Conservation (phyloP, 345 rosid species). For the Linum tenue region DNA sequence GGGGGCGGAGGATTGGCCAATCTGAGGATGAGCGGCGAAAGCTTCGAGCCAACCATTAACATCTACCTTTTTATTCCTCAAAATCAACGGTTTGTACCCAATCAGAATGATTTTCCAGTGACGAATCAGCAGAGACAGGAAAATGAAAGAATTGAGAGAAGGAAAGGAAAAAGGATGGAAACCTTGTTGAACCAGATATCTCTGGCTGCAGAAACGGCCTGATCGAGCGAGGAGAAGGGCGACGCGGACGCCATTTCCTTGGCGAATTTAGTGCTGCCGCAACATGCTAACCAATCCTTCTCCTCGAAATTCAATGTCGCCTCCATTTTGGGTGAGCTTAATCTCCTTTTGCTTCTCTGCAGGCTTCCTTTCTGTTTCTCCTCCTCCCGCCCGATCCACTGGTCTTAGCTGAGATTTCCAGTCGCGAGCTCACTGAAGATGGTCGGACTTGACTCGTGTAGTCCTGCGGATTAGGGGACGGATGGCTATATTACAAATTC, state of each 20-base stretch:
- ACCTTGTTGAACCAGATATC: slow-evolving; percentile 78
- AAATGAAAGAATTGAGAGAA: not conserved
- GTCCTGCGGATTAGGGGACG: not conserved
- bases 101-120: not conserved
- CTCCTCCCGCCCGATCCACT: not conserved
- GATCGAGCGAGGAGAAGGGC: slow-evolving; percentile 45
- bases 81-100: not conserved
- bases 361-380: not conserved
- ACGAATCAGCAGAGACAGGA: not conserved
- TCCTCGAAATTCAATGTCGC: slow-evolving; percentile 28
- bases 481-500: not conserved
- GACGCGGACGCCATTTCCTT: slow-evolving; percentile 47
- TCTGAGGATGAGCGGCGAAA: slow-evolving; percentile 84
- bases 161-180: not conserved
- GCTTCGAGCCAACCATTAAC: slow-evolving; percentile 86
- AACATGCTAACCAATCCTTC: slow-evolving; percentile 61
- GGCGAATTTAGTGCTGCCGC: slow-evolving; percentile 72
- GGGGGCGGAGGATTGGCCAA: slow-evolving; percentile 47
- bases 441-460: not conserved
- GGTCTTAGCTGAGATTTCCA: not conserved
- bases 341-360: not conserved
- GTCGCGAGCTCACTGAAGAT: not conserved
- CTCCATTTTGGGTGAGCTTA: not conserved
- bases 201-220: slow-evolving; percentile 47
- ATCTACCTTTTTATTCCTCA: slow-evolving; percentile 34